Percentiles rank a stretch among this genome's conserved stretches.
These are phyloP conservation scores for Albugo laibachii DNA, from an alignment of 352 stramenopile species.

Conservation along the genomic window DNA sequence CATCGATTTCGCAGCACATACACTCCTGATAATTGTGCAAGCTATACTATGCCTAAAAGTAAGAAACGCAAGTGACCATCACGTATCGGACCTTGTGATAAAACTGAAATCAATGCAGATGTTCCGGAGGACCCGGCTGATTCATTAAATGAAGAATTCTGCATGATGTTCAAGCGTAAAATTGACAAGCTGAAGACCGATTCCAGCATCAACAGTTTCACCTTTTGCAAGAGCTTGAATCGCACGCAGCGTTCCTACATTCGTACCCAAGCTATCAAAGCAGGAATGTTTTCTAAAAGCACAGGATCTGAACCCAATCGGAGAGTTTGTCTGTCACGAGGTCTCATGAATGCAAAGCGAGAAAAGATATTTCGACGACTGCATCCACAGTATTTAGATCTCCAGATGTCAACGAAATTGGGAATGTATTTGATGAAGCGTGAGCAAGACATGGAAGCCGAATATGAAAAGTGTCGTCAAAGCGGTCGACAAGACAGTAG, in stretches of 20 bases:
- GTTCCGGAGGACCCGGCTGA: background rate
- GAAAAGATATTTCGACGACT: constrained; percentile 40
- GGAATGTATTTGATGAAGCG: no score
- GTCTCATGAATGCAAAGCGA: constrained; percentile 71
- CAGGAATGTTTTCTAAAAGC: constrained; percentile 65
- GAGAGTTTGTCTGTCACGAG: constrained; percentile 62
- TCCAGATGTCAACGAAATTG: background rate
- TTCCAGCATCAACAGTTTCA: constrained; percentile 27
- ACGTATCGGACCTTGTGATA: background rate
- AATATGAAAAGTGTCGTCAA: background rate
- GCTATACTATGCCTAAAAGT: no score
- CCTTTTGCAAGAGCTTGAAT: constrained; percentile 41
- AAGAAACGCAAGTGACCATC: no score
- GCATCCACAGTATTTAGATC: constrained; percentile 1
- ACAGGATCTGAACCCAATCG: constrained; percentile 36
- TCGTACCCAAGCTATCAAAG: constrained; percentile 61
- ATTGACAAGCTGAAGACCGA: constrained; percentile 50
- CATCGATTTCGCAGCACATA: no score
- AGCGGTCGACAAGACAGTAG: background rate
- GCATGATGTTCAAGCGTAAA: constrained; percentile 34
- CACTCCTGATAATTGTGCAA: no score
- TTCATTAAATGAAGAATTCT: constrained; percentile 38
- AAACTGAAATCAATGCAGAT: background rate
- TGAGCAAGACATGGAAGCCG: no score
- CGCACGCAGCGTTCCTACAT: constrained; percentile 68